Conservation (phyloP, 306 rosid species). For the Mimosa pudica region DNA sequence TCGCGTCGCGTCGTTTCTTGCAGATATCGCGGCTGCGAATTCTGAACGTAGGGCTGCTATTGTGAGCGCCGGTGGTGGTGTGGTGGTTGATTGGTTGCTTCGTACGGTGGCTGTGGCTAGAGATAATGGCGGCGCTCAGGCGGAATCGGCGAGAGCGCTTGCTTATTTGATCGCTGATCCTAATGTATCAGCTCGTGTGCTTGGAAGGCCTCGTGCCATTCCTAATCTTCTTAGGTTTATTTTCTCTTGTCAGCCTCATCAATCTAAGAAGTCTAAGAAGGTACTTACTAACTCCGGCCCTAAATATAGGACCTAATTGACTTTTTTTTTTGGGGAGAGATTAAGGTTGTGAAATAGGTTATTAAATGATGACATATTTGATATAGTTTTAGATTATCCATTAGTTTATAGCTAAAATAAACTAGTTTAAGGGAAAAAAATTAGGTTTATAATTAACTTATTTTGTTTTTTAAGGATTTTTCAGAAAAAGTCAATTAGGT, state of each 20-base stretch:
- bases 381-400: too few relatives aligned
- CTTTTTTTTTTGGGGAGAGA: too few relatives aligned
- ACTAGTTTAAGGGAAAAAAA: too few relatives aligned
- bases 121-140: slow-evolving; percentile 75
- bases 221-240: slow-evolving; percentile 87
- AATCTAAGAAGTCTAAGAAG: slow-evolving; percentile 75
- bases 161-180: slow-evolving; percentile 90
- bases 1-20: slow-evolving; percentile 86
- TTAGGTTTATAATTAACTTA: too few relatives aligned
- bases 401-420: too few relatives aligned
- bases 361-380: too few relatives aligned
- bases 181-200: slow-evolving; percentile 72
- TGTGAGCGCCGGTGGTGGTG: slow-evolving; percentile 91
- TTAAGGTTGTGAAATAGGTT: too few relatives aligned
- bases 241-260: slow-evolving; percentile 87
- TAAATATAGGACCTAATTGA: too few relatives aligned
- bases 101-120: slow-evolving; percentile 80
- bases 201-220: slow-evolving; percentile 80
- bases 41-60: slow-evolving; percentile 77
- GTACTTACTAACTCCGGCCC: slow-evolving; percentile 21
- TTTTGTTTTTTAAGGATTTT: too few relatives aligned
- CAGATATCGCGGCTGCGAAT: slow-evolving; percentile 85
- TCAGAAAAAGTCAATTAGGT: too few relatives aligned
- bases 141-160: slow-evolving; percentile 93
- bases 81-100: slow-evolving; percentile 91